phyloP scores from a whole-genome alignment of 108 stramenopile genomes.

The Conticribra weissflogii region DNA sequence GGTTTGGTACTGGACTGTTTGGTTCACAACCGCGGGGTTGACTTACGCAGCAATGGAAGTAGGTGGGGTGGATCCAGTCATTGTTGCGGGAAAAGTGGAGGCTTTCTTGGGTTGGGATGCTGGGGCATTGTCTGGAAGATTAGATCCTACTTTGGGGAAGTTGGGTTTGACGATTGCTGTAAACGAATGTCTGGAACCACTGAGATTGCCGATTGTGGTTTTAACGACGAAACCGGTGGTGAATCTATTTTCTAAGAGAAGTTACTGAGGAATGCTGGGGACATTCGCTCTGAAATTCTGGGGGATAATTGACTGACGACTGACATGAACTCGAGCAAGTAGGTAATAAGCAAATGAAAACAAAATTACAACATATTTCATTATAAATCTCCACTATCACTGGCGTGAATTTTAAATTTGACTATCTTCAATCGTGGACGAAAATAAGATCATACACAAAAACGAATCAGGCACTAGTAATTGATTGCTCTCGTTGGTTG shows the following conservation, averaged over 20 bases:
- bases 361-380: no score
- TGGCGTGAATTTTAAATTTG: no score
- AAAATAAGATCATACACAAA: no score
- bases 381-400: no score
- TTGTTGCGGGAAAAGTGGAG: conserved; percentile 61
- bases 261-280: conserved; percentile 16
- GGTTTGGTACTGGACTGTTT: conserved; percentile 81
- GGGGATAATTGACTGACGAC: background rate
- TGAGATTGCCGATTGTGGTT: conserved; percentile 83
- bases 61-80: conserved; percentile 76
- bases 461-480: no score
- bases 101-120: conserved; percentile 61
- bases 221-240: conserved; percentile 87
- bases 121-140: conserved; percentile 43
- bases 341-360: no score
- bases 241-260: conserved; percentile 60
- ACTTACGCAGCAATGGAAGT: conserved; percentile 74
- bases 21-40: conserved; percentile 67
- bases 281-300: background rate
- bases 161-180: conserved; percentile 74
- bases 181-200: conserved; percentile 84
- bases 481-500: no score
- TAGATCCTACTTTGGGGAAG: conserved; percentile 81
- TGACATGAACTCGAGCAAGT: no score
- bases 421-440: no score